Evolutionary conservation across 306 rosid genomes (phyloP).

Genomic region (Hippophae rhamnoides): DNA sequence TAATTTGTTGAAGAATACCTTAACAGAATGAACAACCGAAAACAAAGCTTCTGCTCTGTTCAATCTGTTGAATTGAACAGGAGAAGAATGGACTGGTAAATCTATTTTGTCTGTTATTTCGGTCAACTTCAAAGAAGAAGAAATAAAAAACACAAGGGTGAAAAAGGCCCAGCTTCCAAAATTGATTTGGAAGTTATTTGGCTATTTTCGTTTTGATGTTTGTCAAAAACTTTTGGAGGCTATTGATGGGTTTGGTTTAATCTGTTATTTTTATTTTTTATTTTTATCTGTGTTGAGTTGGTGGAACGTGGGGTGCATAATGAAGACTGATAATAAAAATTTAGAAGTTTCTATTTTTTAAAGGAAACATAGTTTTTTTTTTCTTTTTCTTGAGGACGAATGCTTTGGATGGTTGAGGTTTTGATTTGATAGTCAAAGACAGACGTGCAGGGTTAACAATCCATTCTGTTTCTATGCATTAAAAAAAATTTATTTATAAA

Average conservation of each 20-base stretch:
- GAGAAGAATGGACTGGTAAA: neutral
- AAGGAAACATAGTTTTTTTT: too few species aligned
- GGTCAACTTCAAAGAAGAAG: neutral
- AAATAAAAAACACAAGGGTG: constrained; percentile 3
- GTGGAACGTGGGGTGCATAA: constrained; percentile 78
- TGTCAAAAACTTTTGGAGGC: constrained; percentile 26
- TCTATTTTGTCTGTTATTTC: constrained; percentile 16
- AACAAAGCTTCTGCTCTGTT: constrained; percentile 12
- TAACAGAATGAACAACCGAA: constrained; percentile 7
- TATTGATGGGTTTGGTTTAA: constrained; percentile 6
- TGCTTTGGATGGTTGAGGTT: too few species aligned
- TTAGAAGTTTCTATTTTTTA: too few species aligned
- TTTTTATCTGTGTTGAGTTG: constrained; percentile 22
- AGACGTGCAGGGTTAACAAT: too few species aligned
- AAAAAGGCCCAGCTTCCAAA: constrained; percentile 4
- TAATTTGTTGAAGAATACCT: constrained; percentile 16
- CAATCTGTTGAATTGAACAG: constrained; percentile 3
- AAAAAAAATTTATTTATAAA: too few species aligned
- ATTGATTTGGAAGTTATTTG: constrained; percentile 10
- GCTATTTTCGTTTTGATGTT: constrained; percentile 16
- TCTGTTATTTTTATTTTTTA: constrained; percentile 6
- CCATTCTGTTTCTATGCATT: too few species aligned
- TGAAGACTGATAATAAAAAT: constrained; percentile 4
- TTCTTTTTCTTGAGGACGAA: too few species aligned
- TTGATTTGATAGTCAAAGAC: too few species aligned